Conservation (phyloP, 768 basidiomycete genomes). For the Macrocybe gigantea region DNA sequence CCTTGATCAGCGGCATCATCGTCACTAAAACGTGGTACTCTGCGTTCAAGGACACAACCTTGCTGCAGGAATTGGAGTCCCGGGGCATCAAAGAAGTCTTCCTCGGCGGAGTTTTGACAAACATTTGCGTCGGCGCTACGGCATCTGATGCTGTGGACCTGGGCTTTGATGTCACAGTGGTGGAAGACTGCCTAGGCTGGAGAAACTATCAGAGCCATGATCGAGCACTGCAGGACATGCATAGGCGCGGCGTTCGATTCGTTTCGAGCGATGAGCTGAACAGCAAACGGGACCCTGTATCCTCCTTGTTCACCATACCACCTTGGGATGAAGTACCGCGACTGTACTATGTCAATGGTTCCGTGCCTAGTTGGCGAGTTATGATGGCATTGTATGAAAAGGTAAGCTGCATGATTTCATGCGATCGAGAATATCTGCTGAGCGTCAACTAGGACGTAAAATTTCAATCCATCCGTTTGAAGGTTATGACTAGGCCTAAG, state of each 20-base stretch:
- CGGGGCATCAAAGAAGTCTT: conserved; percentile 14
- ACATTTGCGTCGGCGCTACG: conserved; percentile 20
- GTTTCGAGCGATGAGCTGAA: conserved; percentile 3
- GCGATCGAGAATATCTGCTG: neutral
- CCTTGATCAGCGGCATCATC: conserved; percentile 9
- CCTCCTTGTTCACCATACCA: neutral
- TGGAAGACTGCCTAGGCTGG: conserved; percentile 20
- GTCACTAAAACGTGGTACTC: conserved; percentile 20
- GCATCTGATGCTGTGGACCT: conserved; percentile 14
- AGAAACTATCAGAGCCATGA: conserved; percentile 18
- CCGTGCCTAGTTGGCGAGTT: conserved; percentile 22
- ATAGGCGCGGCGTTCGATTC: conserved; percentile 5
- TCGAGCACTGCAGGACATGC: conserved; percentile 14
- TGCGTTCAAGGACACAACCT: conserved; percentile 18
- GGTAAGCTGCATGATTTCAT: conserved; percentile 6
- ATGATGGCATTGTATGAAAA: conserved; percentile 22
- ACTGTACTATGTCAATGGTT: conserved; percentile 21
- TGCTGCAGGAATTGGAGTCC: conserved; percentile 10
- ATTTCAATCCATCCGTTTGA: conserved; percentile 14
- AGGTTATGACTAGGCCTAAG: conserved; percentile 20
- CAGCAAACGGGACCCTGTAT: too few species aligned
- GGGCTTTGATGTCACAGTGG: conserved; percentile 12
- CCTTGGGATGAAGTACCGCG: conserved; percentile 7
- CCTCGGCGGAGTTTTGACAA: conserved; percentile 17
- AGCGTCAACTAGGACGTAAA: conserved; percentile 10